Evolutionary conservation across 164 flowering plant genomes (phyloP), one percentile per base, ranked within the genome.

Genomic region (Akebia trifoliata): DNA sequence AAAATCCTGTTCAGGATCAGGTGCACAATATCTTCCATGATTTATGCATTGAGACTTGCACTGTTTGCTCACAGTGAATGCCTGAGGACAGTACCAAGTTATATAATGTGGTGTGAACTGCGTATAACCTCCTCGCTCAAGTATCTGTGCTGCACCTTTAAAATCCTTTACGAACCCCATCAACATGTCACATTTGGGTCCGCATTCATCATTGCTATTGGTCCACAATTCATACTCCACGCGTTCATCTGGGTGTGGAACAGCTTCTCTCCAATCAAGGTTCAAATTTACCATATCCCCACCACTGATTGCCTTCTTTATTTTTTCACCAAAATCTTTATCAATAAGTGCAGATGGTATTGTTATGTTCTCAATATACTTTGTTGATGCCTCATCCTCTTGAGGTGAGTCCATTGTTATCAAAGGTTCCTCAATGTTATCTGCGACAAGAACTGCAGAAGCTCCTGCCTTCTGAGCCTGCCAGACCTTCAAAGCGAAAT

Each of bases 201-300:
- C 99, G 73, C 99, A 90, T 59, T 86, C 96, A 78, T 94, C 99
- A 72, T 94, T 94, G 72, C 99, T 94, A 66, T 84, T 94, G 45
- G 95, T 87, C 99, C 99, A 94, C 26, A 94, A 57, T 69, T 94
- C 95, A 70, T 86, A 94, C 65, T 94, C 99, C 43, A 94, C 99
- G 24, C 97, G 90, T 25, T 81, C 91, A 67, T 94, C 99, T 8
- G 99, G 99, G 45, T 94, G 99, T 12, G 96, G 99, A 57, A 90
- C 90, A 66, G 97, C 86, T 74, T 94, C 99, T 69, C 95, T 82
- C 99, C 97, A 94, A 54, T 90, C 99, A 61, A 94, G 90, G 63
- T 87, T 94, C 31, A 94, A 87, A 74, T 82, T 87, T 12, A 94
- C 94, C 93, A 87, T 83, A 38, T 87, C 91, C 0, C 85, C 96